These are phyloP conservation scores for Annulohypoxylon maeteangense DNA, from an alignment of 495 filamentous ascomycete species.

Conservation along the genomic window DNA sequence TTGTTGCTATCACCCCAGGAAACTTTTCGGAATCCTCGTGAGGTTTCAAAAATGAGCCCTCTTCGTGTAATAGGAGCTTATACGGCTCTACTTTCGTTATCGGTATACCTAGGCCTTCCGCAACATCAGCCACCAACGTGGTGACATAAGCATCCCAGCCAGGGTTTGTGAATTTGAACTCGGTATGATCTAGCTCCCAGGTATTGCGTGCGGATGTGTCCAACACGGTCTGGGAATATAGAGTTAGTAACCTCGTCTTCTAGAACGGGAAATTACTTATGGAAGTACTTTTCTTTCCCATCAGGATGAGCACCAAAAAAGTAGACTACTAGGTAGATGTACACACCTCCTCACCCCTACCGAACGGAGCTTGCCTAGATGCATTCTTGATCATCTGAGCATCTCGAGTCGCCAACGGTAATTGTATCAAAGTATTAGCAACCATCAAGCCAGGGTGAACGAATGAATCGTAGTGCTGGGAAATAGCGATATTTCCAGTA, in stretches of 20 bases:
- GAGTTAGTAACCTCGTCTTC: neutral
- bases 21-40: constrained; percentile 65
- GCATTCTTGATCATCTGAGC: constrained; percentile 50
- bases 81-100: constrained; percentile 63
- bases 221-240: constrained; percentile 51
- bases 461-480: constrained; percentile 7
- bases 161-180: constrained; percentile 57
- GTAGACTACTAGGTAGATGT: neutral
- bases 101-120: constrained; percentile 60
- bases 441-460: constrained; percentile 56
- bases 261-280: no score
- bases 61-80: constrained; percentile 62
- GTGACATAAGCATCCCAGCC: constrained; percentile 58
- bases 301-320: no score
- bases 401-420: constrained; percentile 55
- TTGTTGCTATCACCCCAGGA: constrained; percentile 62
- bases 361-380: constrained; percentile 58
- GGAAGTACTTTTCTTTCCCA: neutral
- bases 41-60: constrained; percentile 62
- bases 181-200: constrained; percentile 58
- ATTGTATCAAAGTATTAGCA: constrained; percentile 49
- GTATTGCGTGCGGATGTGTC: constrained; percentile 58
- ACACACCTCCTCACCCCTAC: constrained; percentile 48
- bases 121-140: constrained; percentile 60
- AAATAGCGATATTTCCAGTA: constrained; percentile 17